A percentile compares a stretch with the other conserved stretches of the same genome.
These are phyloP conservation scores for Calonectria pteridis DNA, from an alignment of 2,329 filamentous ascomycete genomes.

Conservation along the genomic window DNA sequence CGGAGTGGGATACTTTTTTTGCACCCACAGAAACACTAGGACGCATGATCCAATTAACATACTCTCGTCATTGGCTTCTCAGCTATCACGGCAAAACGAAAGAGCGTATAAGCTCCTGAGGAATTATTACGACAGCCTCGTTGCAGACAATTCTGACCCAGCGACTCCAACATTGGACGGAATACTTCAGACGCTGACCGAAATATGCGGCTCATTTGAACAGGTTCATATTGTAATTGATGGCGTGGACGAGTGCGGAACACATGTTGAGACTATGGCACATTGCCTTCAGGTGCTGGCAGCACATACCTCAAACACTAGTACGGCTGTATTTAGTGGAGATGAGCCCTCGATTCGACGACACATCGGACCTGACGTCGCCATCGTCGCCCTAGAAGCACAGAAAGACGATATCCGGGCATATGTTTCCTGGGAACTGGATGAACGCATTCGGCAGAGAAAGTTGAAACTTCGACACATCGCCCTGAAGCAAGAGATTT, in stretches of 20 bases:
- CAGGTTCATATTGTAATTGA: neutral
- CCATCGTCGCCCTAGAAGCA: neutral
- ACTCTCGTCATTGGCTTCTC: neutral
- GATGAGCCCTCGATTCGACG: neutral
- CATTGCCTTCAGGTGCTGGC: neutral
- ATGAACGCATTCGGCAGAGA: neutral
- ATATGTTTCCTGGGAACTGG: neutral
- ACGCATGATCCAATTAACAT: neutral
- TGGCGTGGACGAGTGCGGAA: neutral
- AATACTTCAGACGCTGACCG: neutral
- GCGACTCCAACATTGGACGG: neutral
- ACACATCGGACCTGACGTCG: neutral
- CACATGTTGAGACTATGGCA: neutral
- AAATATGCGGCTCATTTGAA: neutral
- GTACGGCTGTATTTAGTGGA: neutral
- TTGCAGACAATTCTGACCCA: neutral
- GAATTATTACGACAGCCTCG: neutral
- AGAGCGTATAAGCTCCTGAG: neutral
- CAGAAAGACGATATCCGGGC: neutral
- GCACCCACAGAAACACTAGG: neutral
- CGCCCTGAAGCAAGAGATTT: neutral
- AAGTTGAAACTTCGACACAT: neutral
- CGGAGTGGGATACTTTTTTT: slow-evolving; percentile 7
- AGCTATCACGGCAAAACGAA: neutral
- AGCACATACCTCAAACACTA: neutral